Conservation (phyloP, 805 yeast genomes). For the Yarrowia sp. region DNA sequence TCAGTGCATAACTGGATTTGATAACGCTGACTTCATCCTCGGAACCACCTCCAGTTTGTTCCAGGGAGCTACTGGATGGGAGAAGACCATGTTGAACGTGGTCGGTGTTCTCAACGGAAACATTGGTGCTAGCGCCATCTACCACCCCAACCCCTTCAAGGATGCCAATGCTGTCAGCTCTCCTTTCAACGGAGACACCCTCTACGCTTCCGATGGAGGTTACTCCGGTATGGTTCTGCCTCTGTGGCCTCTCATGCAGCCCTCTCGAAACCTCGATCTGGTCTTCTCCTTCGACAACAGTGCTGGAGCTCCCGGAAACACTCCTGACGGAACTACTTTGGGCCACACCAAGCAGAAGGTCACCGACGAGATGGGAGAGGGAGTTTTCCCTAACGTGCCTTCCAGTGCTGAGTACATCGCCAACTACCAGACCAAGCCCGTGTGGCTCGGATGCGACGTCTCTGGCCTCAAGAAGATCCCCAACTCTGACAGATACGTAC, state of each 20-base stretch:
- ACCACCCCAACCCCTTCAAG: slow-evolving; percentile 70
- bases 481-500: slow-evolving; percentile 62
- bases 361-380: slow-evolving; percentile 44
- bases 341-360: slow-evolving; percentile 35
- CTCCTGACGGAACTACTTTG: slow-evolving; percentile 49
- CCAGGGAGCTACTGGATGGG: slow-evolving; percentile 50
- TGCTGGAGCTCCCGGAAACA: slow-evolving; percentile 40
- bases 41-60: slow-evolving; percentile 83
- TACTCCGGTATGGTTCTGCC: slow-evolving; percentile 74
- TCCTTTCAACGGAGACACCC: slow-evolving; percentile 41
- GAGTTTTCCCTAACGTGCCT: slow-evolving; percentile 37
- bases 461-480: slow-evolving; percentile 54
- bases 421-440: slow-evolving; percentile 75
- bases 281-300: slow-evolving; percentile 49
- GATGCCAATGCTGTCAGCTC: slow-evolving; percentile 31
- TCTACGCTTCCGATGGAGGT: slow-evolving; percentile 65
- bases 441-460: slow-evolving; percentile 73
- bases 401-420: slow-evolving; percentile 57
- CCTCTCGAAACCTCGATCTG: slow-evolving; percentile 54
- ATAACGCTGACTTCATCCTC: slow-evolving; percentile 75
- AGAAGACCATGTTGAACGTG: neutral
- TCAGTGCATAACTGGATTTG: slow-evolving; percentile 49
- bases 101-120: slow-evolving; percentile 8
- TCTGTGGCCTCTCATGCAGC: slow-evolving; percentile 58
- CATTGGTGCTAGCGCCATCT: slow-evolving; percentile 65